Conservation (phyloP, 78 protist genomes). For the Dictyostelium capitatum region DNA sequence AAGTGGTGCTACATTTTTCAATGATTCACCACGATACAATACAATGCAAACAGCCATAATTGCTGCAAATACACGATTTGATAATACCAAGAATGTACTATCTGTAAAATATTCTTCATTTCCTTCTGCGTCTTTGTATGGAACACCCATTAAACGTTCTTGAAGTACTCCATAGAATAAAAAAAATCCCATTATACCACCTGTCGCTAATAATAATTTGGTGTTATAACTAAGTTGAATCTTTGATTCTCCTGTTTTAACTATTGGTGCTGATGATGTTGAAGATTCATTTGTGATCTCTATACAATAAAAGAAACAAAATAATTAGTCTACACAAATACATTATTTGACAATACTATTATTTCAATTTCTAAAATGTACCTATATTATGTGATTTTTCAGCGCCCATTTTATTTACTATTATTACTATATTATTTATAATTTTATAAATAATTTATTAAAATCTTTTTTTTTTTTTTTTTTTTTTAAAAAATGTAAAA, state of each 20-base stretch:
- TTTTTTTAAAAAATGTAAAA: no score
- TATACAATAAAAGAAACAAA: no score
- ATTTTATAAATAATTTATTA: no score
- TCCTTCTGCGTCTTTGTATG: slow-evolving; percentile 20
- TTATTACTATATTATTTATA: no score
- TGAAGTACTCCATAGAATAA: slow-evolving; percentile 79
- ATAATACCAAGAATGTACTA: slow-evolving; percentile 73
- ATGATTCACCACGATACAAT: slow-evolving; percentile 49
- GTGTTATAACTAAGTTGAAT: slow-evolving; percentile 25
- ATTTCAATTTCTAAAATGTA: no score
- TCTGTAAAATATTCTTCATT: neutral
- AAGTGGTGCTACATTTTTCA: slow-evolving; percentile 70
- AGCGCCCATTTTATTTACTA: no score
- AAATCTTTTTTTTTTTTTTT: no score
- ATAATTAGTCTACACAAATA: no score
- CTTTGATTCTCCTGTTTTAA: neutral
- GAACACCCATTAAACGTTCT: slow-evolving; percentile 76
- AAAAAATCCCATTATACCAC: slow-evolving; percentile 80
- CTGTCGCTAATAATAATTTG: slow-evolving; percentile 11
- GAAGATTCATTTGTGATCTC: no score
- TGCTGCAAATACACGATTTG: slow-evolving; percentile 77
- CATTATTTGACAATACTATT: no score
- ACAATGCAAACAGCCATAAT: slow-evolving; percentile 52
- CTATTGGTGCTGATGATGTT: no score
- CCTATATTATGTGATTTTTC: no score